Conservation (phyloP, 805 yeast genomes). For the Candida anglica region DNA sequence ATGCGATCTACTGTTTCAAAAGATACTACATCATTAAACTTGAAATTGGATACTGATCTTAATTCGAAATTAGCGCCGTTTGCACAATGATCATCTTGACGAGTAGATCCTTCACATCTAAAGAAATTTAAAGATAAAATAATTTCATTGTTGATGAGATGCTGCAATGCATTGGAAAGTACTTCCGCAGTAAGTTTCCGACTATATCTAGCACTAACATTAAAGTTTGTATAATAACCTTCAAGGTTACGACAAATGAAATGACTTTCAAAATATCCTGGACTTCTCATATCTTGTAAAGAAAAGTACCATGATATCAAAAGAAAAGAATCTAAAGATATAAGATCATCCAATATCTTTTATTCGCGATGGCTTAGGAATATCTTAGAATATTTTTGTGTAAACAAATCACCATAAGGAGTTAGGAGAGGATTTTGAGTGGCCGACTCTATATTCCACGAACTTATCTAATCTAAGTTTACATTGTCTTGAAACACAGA, state of each 20-base stretch:
- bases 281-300: no score
- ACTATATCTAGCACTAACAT: slow-evolving; percentile 18
- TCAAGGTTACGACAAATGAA: slow-evolving; percentile 18
- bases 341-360: no score
- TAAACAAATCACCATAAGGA: no score
- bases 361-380: no score
- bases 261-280: slow-evolving; percentile 19
- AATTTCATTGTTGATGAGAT: slow-evolving; percentile 12
- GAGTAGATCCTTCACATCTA: slow-evolving; percentile 4
- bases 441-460: no score
- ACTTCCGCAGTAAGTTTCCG: slow-evolving; percentile 7
- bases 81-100: slow-evolving; percentile 3
- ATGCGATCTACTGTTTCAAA: slow-evolving; percentile 7
- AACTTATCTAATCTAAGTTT: no score
- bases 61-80: slow-evolving; percentile 11
- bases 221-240: slow-evolving; percentile 19
- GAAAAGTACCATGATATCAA: no score
- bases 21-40: slow-evolving; percentile 17
- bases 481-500: no score
- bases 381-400: no score
- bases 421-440: no score
- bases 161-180: slow-evolving; percentile 14
- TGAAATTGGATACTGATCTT: slow-evolving; percentile 13
- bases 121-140: slow-evolving; percentile 15
- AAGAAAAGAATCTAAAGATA: no score